A percentile compares a stretch with the other conserved stretches of the same genome.
Evolutionary conservation across 2,329 filamentous ascomycete genomes (phyloP).

Genomic region (Aschersonia sp.): DNA sequence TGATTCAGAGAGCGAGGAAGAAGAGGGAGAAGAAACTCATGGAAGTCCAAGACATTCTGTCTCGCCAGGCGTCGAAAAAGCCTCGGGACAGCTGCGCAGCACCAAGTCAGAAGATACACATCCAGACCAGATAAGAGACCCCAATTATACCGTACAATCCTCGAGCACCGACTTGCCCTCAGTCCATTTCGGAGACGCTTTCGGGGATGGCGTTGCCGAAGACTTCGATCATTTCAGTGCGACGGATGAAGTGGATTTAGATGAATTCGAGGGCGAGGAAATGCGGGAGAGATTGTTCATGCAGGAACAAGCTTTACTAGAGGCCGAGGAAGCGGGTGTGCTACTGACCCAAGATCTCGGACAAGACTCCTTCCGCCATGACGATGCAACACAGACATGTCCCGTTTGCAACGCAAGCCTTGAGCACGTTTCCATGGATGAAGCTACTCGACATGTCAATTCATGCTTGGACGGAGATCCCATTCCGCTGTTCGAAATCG

Average conservation of each 20-base stretch:
- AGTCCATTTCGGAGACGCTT: neutral
- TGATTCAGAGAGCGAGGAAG: constrained; percentile 46
- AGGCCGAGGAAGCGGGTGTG: constrained; percentile 39
- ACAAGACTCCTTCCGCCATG: constrained; percentile 17
- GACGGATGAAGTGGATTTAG: constrained; percentile 42
- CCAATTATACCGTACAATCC: neutral
- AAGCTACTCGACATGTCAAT: constrained; percentile 79
- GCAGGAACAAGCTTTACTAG: constrained; percentile 57
- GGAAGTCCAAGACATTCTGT: neutral
- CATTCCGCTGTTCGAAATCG: constrained; percentile 31
- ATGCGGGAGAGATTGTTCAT: constrained; percentile 54
- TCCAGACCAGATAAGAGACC: no score
- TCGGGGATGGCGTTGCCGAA: constrained; percentile 8
- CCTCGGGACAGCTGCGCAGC: neutral
- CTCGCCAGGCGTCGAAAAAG: neutral
- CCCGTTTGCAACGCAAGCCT: constrained; percentile 65
- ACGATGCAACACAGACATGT: constrained; percentile 32
- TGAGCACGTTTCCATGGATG: constrained; percentile 42
- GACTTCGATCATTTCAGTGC: constrained; percentile 20
- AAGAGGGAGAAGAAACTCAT: constrained; percentile 5
- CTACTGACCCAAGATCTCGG: constrained; percentile 20
- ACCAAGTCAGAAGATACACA: neutral
- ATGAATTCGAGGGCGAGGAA: constrained; percentile 46
- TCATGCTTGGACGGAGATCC: constrained; percentile 77
- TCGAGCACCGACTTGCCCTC: neutral